phyloP scores from a whole-genome alignment of 1,139 yeast species.

The Zygoascus meyerae region DNA sequence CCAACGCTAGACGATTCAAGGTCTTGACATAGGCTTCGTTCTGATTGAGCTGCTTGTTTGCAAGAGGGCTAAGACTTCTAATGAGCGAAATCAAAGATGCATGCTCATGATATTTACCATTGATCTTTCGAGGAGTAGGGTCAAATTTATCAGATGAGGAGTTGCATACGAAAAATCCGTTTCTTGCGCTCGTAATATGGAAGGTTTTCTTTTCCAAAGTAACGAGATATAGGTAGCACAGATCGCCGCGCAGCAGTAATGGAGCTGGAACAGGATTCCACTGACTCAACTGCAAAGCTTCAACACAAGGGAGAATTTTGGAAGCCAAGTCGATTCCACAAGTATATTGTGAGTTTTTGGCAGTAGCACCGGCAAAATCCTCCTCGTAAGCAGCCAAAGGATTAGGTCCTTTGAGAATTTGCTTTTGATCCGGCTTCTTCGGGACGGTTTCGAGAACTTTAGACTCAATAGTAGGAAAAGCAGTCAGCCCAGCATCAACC shows the following conservation, averaged over 20 bases:
- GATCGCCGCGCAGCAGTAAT: constrained; percentile 62
- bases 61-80: constrained; percentile 49
- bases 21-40: constrained; percentile 42
- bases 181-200: constrained; percentile 69
- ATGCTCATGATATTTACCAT: constrained; percentile 34
- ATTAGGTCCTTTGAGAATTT: constrained; percentile 16
- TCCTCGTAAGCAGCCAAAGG: constrained; percentile 14
- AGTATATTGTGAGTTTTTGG: constrained; percentile 4
- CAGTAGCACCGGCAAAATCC: constrained; percentile 17
- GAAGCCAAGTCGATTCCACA: constrained; percentile 8
- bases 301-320: constrained; percentile 35
- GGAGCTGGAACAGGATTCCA: constrained; percentile 85
- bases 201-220: constrained; percentile 77
- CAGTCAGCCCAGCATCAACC: constrained; percentile 38
- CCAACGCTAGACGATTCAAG: constrained; percentile 49
- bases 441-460: constrained; percentile 21
- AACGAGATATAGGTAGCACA: constrained; percentile 65
- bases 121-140: constrained; percentile 45
- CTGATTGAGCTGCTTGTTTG: constrained; percentile 40
- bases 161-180: constrained; percentile 75
- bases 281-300: constrained; percentile 58
- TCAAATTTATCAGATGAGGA: constrained; percentile 66
- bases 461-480: constrained; percentile 26
- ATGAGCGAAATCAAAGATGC: constrained; percentile 51
- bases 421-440: constrained; percentile 15